These are phyloP conservation scores for Quercus ilex DNA, from an alignment of 306 rosid genomes.

Conservation along the genomic window DNA sequence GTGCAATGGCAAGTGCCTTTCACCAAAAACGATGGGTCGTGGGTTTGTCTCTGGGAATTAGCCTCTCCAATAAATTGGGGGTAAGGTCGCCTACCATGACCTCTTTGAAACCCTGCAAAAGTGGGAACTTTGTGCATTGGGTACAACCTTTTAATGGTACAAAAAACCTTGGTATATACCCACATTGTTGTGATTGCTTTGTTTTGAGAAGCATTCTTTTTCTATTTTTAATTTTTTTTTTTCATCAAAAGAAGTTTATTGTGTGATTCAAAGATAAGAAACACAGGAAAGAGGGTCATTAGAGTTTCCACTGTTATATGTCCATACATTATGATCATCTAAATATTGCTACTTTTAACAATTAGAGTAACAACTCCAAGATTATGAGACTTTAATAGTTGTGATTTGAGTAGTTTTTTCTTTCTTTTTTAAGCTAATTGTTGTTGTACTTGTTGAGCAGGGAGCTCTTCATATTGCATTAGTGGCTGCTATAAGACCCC, in stretches of 20 bases:
- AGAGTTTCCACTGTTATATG: neutral
- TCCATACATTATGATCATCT: neutral
- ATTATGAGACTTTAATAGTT: neutral
- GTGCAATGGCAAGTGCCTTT: too few species aligned
- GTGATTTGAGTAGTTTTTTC: neutral
- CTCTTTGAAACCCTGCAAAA: too few species aligned
- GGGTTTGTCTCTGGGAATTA: too few species aligned
- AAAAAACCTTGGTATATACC: neutral
- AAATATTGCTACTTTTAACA: neutral
- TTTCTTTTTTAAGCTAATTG: neutral
- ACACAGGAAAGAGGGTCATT: neutral
- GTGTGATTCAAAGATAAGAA: neutral
- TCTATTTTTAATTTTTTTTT: neutral
- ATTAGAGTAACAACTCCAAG: neutral
- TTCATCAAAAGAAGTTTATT: neutral
- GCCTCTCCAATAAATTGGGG: too few species aligned
- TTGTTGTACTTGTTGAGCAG: conserved; percentile 18
- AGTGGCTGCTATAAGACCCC: conserved; percentile 45
- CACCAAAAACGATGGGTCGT: too few species aligned
- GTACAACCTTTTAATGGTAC: too few species aligned
- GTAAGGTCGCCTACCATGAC: too few species aligned
- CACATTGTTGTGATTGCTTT: neutral
- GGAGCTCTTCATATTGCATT: conserved; percentile 34
- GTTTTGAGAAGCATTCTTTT: neutral
- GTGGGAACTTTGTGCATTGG: too few species aligned